A percentile compares a stretch with the other conserved stretches of the same genome.
Evolutionary conservation across 1,284 basidiomycete genomes (phyloP).

Genomic region (Microbotryomycetes sp.): DNA sequence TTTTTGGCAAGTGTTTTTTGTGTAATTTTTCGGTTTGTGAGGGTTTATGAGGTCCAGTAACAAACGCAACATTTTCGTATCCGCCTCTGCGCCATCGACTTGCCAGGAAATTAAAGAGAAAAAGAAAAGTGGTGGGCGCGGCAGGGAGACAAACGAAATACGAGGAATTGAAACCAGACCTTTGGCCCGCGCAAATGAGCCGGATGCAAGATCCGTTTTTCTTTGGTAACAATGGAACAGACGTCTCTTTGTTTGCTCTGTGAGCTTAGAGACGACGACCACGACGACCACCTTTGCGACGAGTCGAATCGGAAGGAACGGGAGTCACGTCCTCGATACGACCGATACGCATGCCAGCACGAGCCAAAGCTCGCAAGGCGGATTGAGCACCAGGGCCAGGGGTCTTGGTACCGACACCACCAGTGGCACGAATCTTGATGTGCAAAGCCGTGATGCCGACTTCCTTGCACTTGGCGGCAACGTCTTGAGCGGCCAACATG

Average conservation of each 20-base stretch:
- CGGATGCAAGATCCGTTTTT: no score
- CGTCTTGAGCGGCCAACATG: constrained; percentile 98
- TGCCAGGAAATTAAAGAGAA: neutral
- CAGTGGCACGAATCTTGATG: constrained; percentile 96
- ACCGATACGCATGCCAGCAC: constrained; percentile 97
- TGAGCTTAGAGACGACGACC: constrained; percentile 79
- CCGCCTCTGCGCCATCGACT: neutral
- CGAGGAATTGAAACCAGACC: no score
- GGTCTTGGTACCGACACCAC: constrained; percentile 97
- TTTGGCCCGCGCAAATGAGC: neutral
- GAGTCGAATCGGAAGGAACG: constrained; percentile 92
- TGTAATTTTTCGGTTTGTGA: neutral
- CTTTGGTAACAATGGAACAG: no score
- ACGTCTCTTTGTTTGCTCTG: no score
- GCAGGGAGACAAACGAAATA: neutral
- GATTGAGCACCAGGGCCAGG: constrained; percentile 97
- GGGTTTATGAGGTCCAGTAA: no score
- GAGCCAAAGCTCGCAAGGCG: constrained; percentile 95
- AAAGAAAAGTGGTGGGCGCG: neutral
- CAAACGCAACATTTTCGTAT: neutral
- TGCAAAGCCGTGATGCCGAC: constrained; percentile 97
- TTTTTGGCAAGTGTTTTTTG: neutral
- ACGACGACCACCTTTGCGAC: constrained; percentile 99
- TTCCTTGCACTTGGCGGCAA: constrained; percentile 93
- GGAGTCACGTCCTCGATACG: constrained; percentile 74